Evolutionary conservation across 305 asterid genomes (phyloP).

Genomic region (Withania somnifera): DNA sequence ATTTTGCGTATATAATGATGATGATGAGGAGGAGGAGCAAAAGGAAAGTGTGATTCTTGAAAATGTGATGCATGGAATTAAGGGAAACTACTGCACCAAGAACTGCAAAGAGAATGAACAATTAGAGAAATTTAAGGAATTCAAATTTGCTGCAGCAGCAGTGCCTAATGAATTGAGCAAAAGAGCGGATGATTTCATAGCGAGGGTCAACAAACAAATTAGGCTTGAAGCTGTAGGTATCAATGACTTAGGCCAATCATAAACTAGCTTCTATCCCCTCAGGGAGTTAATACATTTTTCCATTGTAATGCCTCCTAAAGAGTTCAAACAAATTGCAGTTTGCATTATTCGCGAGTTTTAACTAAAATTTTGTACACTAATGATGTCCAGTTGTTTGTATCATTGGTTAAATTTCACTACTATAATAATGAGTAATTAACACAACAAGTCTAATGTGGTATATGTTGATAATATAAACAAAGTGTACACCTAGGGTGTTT

Average conservation of each 20-base stretch:
- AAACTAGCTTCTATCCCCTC: not conserved
- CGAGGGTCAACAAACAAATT: not conserved
- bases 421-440: too few species aligned
- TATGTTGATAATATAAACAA: not conserved
- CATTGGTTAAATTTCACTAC: too few species aligned
- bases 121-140: too few species aligned
- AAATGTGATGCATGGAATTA: not conserved
- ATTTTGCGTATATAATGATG: not conserved
- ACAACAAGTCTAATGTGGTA: not conserved
- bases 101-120: not conserved
- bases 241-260: not conserved
- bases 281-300: not conserved
- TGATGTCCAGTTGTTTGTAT: not conserved
- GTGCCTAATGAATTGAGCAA: not conserved
- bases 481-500: too few species aligned
- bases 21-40: not conserved
- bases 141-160: too few species aligned
- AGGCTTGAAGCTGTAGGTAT: not conserved
- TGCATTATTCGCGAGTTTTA: not conserved
- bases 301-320: not conserved
- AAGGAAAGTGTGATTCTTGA: not conserved
- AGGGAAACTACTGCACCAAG: not conserved
- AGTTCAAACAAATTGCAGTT: not conserved
- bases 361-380: not conserved
- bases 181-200: not conserved